Percentiles rank a stretch among this genome's conserved stretches.
phyloP scores from a whole-genome alignment of 2,329 filamentous ascomycete species.

The Colletotrichum godetiae region DNA sequence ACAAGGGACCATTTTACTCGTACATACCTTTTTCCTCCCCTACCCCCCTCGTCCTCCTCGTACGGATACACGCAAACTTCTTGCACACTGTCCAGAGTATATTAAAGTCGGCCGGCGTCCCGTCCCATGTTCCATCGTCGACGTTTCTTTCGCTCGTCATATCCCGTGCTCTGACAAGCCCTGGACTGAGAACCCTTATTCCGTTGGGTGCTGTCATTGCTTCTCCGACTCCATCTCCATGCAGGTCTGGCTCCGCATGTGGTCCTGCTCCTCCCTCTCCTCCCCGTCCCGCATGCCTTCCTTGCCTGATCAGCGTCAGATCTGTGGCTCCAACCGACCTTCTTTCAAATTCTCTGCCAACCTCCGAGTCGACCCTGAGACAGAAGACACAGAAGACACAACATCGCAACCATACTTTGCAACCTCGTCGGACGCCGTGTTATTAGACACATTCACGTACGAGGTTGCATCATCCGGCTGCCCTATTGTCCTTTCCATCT shows the following conservation, averaged over 20 bases:
- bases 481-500: conserved; percentile 1
- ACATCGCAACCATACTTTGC: conserved; percentile 14
- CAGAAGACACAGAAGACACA: conserved; percentile 7
- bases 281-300: conserved; percentile 34
- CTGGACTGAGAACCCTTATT: conserved; percentile 25
- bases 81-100: conserved; percentile 25
- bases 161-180: background rate
- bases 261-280: conserved; percentile 30
- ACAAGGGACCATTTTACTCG: conserved; percentile 17
- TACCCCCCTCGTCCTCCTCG: background rate
- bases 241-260: conserved; percentile 34
- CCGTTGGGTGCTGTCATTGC: conserved; percentile 29
- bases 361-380: conserved; percentile 15
- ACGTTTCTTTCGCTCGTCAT: background rate
- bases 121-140: conserved; percentile 7
- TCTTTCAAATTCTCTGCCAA: conserved; percentile 29
- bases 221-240: conserved; percentile 33
- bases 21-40: background rate
- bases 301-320: conserved; percentile 35
- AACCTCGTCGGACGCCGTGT: conserved; percentile 25
- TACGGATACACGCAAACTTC: background rate
- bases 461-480: conserved; percentile 11
- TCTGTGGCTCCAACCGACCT: conserved; percentile 21
- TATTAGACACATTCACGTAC: conserved; percentile 32
- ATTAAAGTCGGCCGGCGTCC: conserved; percentile 29